phyloP scores from a whole-genome alignment of 208 protist species.

The Trypanosomatidae sp. region DNA sequence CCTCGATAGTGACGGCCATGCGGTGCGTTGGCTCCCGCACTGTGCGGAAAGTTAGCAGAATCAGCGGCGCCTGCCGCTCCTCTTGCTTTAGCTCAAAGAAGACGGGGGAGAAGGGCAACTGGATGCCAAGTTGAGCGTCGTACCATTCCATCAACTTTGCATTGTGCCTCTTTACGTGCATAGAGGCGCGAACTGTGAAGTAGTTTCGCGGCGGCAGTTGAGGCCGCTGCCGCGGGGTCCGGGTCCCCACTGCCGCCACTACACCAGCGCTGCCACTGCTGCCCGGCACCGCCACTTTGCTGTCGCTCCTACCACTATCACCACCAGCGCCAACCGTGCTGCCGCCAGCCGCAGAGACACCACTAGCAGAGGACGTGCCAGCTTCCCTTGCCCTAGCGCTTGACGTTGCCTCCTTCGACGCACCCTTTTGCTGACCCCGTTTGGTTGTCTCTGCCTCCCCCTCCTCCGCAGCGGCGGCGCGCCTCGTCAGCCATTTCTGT shows the following conservation, averaged over 20 bases:
- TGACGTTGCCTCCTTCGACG: neutral
- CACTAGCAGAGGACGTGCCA: neutral
- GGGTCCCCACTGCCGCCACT: neutral
- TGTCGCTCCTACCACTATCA: neutral
- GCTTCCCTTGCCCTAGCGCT: neutral
- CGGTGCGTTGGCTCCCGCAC: slow-evolving; percentile 61
- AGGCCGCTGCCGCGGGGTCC: slow-evolving; percentile 13
- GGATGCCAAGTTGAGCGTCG: slow-evolving; percentile 71
- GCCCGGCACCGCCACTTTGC: neutral
- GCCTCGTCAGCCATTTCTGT: slow-evolving; percentile 18
- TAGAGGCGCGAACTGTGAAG: slow-evolving; percentile 58
- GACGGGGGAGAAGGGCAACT: slow-evolving; percentile 70
- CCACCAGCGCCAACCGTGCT: neutral
- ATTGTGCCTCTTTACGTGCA: slow-evolving; percentile 65
- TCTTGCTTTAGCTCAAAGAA: slow-evolving; percentile 71
- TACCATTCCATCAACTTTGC: slow-evolving; percentile 73
- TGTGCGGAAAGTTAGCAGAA: slow-evolving; percentile 67
- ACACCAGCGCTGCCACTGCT: neutral
- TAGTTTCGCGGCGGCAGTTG: slow-evolving; percentile 46
- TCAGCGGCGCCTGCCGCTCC: slow-evolving; percentile 81
- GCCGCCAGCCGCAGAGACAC: neutral
- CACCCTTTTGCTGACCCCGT: neutral
- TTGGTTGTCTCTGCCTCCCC: neutral
- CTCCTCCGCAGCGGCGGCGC: neutral
- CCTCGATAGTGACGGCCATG: slow-evolving; percentile 74